Base-by-base conservation (phyloP, 371 early-diverging fungal species). In the Apophysomyces ossiformis region DNA sequence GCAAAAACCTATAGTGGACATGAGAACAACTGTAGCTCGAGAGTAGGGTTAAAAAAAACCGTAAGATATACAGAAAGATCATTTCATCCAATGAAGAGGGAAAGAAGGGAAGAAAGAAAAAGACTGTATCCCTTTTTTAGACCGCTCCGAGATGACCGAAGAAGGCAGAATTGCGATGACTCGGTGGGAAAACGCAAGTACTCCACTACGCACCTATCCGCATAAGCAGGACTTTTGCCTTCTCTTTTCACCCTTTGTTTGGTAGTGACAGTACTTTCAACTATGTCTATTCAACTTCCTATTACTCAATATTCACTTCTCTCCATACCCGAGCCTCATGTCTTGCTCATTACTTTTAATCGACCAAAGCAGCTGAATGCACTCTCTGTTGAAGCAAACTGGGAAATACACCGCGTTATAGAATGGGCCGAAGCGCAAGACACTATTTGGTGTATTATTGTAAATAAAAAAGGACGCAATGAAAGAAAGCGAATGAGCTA, bases 341-440 rank as follows among this genome's bases (percentile, higher is more conserved):
- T 81, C 6, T 66, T 84, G 21, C 61, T 84, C 41, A 71, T 84
- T 50, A 84, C 82, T 9, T 79, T 84, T 50, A 79, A 84, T 58
- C 72, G 82, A 61, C 78, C 69, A 2, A 74, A 81, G 32, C 68
- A 75, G 37, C 74, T 72, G 63, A 84, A 84, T 63, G 78, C 82
- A 12, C 65, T 84, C 15, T 65, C 72, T 66, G 63, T 70, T n/a
- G 78, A 70, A 50, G 79, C 82, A 4, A 79, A 81, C 61, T 72
- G 64, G 61, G 84, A 84, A 69, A 56, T 84, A 54, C 68, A 69
- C 15, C 46, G 64, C 12, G 58, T 81, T 4, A 63, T 84, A 35
- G 72, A 79, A 57, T 84, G 82, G 80, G 81, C 78, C n/a, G 77
- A 84, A 58, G 68, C 71, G n/a, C 68, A 77, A 21, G 71, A 74